phyloP scores from a whole-genome alignment of 2,329 filamentous ascomycete species.

The Fulvia fulva region DNA sequence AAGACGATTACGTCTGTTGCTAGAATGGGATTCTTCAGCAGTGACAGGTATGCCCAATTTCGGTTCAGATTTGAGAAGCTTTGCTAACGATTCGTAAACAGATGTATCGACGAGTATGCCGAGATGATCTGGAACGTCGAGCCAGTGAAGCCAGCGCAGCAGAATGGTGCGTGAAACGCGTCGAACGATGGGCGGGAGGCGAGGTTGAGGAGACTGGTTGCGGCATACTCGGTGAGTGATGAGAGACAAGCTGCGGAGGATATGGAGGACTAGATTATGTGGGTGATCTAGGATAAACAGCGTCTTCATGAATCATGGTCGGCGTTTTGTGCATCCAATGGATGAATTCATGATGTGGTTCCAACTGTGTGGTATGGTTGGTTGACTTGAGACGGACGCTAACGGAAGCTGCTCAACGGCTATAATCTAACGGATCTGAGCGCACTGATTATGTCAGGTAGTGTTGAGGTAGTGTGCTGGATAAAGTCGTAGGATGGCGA shows the following conservation, averaged over 20 bases:
- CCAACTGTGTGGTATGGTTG: too few species aligned
- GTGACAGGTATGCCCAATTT: slow-evolving; percentile 51
- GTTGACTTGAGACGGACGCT: too few species aligned
- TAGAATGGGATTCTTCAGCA: slow-evolving; percentile 93
- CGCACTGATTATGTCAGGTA: too few species aligned
- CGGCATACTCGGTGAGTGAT: neutral
- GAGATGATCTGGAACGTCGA: slow-evolving; percentile 97
- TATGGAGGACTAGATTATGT: neutral
- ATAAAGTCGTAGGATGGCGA: too few species aligned
- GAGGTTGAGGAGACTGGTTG: neutral
- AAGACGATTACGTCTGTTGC: slow-evolving; percentile 87
- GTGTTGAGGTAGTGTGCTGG: too few species aligned
- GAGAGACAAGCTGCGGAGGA: neutral
- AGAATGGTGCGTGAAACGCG: slow-evolving; percentile 5
- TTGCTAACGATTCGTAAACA: neutral
- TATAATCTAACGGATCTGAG: too few species aligned
- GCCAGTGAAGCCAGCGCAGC: slow-evolving; percentile 51
- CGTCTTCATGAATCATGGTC: neutral
- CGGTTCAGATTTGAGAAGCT: neutral
- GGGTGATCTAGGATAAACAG: neutral
- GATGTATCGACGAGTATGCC: slow-evolving; percentile 96
- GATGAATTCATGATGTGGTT: neutral
- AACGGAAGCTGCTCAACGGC: too few species aligned
- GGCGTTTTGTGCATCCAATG: neutral
- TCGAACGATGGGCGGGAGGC: neutral